phyloP scores from a whole-genome alignment of 306 rosid genomes.

The Arachis hypogaea region DNA sequence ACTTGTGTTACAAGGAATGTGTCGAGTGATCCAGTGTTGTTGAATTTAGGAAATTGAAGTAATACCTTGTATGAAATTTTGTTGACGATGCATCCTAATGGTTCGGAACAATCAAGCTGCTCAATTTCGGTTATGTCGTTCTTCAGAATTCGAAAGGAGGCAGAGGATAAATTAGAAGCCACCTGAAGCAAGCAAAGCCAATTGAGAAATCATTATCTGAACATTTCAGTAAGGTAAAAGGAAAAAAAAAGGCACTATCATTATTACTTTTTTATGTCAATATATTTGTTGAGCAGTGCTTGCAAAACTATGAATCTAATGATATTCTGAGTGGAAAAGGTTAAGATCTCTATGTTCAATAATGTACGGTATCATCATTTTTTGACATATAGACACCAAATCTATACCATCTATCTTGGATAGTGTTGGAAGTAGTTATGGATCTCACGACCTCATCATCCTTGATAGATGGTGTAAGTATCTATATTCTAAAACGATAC shows the following conservation, averaged over 20 bases:
- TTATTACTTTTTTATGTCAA: too few relatives aligned
- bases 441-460: too few relatives aligned
- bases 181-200: constrained; percentile 50
- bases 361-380: too few relatives aligned
- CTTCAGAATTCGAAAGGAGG: constrained; percentile 41
- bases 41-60: neutral
- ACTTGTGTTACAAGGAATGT: neutral
- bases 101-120: constrained; percentile 40
- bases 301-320: too few relatives aligned
- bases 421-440: too few relatives aligned
- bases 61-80: constrained; percentile 51
- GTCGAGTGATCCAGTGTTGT: neutral
- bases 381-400: too few relatives aligned
- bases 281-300: too few relatives aligned
- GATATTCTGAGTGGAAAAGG: too few relatives aligned
- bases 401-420: too few relatives aligned
- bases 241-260: too few relatives aligned
- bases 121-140: constrained; percentile 41
- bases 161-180: constrained; percentile 49
- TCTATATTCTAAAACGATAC: too few relatives aligned
- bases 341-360: neutral
- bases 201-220: constrained; percentile 13
- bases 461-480: too few relatives aligned
- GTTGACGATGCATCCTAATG: constrained; percentile 42
- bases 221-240: neutral